Evolutionary conservation across 164 flowering plant genomes (phyloP), one percentile per base, ranked within the genome.

Genomic region (Vitis riparia): DNA sequence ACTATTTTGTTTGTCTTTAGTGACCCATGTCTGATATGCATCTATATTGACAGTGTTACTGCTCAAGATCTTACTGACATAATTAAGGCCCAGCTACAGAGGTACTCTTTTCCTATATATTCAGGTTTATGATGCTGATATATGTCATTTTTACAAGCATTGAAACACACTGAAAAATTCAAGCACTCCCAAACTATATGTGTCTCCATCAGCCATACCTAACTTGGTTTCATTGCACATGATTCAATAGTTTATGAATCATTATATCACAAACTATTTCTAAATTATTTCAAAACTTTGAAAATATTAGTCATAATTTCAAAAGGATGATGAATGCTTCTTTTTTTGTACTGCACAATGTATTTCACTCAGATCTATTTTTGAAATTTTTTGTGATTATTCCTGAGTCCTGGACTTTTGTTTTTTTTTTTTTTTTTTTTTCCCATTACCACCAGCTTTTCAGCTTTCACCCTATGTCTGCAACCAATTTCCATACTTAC

Each of bases 51-150:
- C 85, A 92, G 99, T 72, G 96, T 95, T 51, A 93, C 96, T 37
- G 77, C 92, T 64, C 98, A 95, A 83, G 99, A 93, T 84, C 89
- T 95, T 67, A 97, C 89, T 62, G 98, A 95, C 85, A 89, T 93
- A 30, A 90, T 95, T 81, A 93, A 93, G 84, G 93, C 96, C 23
- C 99, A 95, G 74, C 88, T 92, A 63, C 91, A 89, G 63, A 91
- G 96, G 99, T 95, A 88, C 19, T 11, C 9, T 67, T 51, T 29
- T 72, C 11, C 44, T 61, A 14, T 16, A 48, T 49, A 52, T 16
- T 2, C 8, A 4, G 16, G 48, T 11, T 62, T 71, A 15, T 55
- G 17, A 61, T 66, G 51, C 65, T 48, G 58, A 71, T 55, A 8
- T 15, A 48, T 30, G 17, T 56, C 55, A 64, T 63, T 47, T 27